A percentile compares a stretch with the other conserved stretches of the same genome.
Conservation (phyloP, 1,284 basidiomycete genomes). For the Meripilus lineatus region DNA sequence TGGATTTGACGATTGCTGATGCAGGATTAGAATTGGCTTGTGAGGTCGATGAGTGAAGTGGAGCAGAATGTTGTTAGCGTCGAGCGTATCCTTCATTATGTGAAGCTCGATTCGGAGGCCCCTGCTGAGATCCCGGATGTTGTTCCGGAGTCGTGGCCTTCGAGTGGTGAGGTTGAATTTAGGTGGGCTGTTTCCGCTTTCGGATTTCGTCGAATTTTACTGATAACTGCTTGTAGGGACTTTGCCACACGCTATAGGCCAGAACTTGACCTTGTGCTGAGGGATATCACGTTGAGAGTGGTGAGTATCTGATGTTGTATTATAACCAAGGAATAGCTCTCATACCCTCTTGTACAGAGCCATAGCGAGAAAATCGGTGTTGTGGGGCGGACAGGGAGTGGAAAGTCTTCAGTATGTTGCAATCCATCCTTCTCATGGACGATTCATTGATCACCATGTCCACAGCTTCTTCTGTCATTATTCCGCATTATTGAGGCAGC, state of each 20-base stretch:
- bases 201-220: not conserved
- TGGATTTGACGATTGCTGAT: constrained; percentile 10
- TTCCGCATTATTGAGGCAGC: constrained; percentile 84
- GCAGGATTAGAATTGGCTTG: constrained; percentile 74
- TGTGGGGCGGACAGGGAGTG: constrained; percentile 89
- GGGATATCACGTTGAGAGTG: constrained; percentile 65
- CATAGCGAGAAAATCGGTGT: constrained; percentile 83
- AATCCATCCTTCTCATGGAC: constrained; percentile 11
- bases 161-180: constrained; percentile 74
- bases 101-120: constrained; percentile 74
- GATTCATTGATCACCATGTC: not conserved
- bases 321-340: not conserved
- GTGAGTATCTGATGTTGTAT: constrained; percentile 31
- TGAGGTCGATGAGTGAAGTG: constrained; percentile 85
- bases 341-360: constrained; percentile 34
- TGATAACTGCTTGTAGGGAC: constrained; percentile 33
- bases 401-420: constrained; percentile 77
- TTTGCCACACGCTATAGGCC: constrained; percentile 84
- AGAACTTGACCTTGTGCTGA: constrained; percentile 76
- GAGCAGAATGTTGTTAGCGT: constrained; percentile 94
- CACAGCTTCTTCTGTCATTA: constrained; percentile 56
- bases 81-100: constrained; percentile 73
- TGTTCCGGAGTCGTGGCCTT: constrained; percentile 74
- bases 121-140: constrained; percentile 66
- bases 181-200: constrained; percentile 34